Conservation (phyloP, 306 rosid genomes). For the Rosa chinensis region DNA sequence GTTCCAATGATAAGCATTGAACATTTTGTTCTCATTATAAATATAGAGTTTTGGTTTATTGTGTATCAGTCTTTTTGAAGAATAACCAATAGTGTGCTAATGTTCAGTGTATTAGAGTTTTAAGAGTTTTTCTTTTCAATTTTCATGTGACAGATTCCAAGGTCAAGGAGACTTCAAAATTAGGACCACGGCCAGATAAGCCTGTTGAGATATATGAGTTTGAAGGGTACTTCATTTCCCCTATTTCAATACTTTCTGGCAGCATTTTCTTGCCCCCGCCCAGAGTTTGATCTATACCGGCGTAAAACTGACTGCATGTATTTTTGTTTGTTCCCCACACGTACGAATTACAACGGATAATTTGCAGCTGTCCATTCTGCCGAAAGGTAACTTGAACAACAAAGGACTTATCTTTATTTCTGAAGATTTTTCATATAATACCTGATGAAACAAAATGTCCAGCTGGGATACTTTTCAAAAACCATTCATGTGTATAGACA, state of each 20-base stretch:
- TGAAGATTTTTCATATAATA: neutral
- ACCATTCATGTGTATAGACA: neutral
- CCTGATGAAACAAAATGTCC: neutral
- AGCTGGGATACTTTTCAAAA: neutral
- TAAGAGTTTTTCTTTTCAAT: neutral
- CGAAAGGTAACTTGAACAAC: constrained; percentile 67
- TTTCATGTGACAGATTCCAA: constrained; percentile 51
- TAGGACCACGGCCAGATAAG: constrained; percentile 91
- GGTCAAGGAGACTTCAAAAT: constrained; percentile 77
- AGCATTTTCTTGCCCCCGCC: neutral
- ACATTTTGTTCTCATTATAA: neutral
- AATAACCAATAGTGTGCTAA: neutral
- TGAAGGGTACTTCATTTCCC: constrained; percentile 59
- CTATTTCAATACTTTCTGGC: neutral
- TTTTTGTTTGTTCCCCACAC: constrained; percentile 11
- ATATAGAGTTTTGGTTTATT: neutral
- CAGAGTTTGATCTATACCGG: constrained; percentile 2
- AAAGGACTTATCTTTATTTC: neutral
- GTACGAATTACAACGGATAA: constrained; percentile 36
- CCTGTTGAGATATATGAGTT: constrained; percentile 94
- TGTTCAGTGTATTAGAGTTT: neutral
- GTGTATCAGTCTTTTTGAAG: neutral
- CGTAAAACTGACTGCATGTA: constrained; percentile 35
- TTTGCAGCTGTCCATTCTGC: constrained; percentile 88
- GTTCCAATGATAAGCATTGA: neutral